A percentile compares a stretch with the other conserved stretches of the same genome.
phyloP scores from a whole-genome alignment of 139 green algal species.

The Chlorella sp. region DNA sequence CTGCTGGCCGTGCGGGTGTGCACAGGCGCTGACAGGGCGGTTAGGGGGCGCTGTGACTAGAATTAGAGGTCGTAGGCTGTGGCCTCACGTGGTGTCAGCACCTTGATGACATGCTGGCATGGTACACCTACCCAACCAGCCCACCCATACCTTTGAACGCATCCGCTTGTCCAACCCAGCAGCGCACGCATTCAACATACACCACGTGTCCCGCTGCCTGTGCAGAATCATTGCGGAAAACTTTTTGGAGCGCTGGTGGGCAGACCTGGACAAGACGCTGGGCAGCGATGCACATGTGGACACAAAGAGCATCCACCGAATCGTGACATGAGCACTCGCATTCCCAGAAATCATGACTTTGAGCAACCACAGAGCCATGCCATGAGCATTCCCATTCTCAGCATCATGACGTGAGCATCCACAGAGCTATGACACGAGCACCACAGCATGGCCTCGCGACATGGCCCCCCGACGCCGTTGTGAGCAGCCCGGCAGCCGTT shows the following conservation, averaged over 20 bases:
- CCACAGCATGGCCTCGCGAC: not conserved
- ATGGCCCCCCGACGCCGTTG: not conserved
- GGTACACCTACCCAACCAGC: not conserved
- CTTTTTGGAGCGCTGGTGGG: slow-evolving; percentile 92
- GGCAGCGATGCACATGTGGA: slow-evolving; percentile 58
- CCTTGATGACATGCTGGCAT: not conserved
- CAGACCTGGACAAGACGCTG: slow-evolving; percentile 71
- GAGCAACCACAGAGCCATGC: slow-evolving; percentile 62
- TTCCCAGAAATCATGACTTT: not conserved
- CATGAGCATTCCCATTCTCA: no score
- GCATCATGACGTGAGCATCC: no score
- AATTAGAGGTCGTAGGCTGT: no score
- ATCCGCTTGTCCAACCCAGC: not conserved
- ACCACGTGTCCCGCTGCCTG: not conserved
- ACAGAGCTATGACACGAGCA: slow-evolving; percentile 39
- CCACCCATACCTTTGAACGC: no score
- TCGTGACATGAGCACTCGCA: slow-evolving; percentile 1
- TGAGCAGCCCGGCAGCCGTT: not conserved
- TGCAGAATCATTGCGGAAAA: slow-evolving; percentile 84
- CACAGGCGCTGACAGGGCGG: not conserved
- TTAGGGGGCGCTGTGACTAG: not conserved
- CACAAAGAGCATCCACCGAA: slow-evolving; percentile 60
- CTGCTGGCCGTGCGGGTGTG: not conserved
- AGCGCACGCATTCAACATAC: not conserved
- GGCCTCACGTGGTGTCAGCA: not conserved